Evolutionary conservation across 2,329 filamentous ascomycete genomes (phyloP).

Genomic region (Cytospora schulzeri): DNA sequence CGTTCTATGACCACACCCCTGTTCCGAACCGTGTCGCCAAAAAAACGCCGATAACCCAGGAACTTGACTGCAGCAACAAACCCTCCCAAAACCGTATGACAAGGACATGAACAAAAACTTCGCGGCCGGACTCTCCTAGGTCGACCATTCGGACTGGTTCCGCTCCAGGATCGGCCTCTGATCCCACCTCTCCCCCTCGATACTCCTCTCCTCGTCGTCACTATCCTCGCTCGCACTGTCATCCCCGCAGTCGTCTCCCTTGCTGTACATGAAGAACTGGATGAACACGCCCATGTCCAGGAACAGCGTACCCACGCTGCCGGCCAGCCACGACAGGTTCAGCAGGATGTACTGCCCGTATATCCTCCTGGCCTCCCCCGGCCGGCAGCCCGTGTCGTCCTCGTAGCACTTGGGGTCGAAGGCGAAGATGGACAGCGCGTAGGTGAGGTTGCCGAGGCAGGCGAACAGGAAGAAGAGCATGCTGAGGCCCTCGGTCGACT

Average conservation of each 20-base stretch:
- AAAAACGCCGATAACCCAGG: constrained; percentile 1
- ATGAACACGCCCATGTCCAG: constrained; percentile 85
- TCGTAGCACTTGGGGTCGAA: constrained; percentile 73
- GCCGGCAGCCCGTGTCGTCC: constrained; percentile 52
- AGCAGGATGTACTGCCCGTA: constrained; percentile 86
- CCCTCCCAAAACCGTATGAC: not conserved
- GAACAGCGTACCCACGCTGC: constrained; percentile 83
- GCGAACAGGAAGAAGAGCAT: constrained; percentile 97
- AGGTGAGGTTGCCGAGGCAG: constrained; percentile 91
- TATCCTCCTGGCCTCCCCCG: constrained; percentile 65
- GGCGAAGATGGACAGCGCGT: constrained; percentile 87
- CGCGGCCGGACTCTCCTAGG: constrained; percentile 6
- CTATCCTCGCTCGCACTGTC: constrained; percentile 34
- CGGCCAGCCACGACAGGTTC: constrained; percentile 87
- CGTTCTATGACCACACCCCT: not conserved
- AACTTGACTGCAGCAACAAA: not conserved
- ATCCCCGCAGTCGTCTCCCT: constrained; percentile 40
- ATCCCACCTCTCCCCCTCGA: constrained; percentile 42
- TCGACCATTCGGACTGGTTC: constrained; percentile 33
- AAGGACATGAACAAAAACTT: too few relatives aligned
- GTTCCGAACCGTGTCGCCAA: not conserved
- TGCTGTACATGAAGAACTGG: constrained; percentile 86
- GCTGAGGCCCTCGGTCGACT: constrained; percentile 89
- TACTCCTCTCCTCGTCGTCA: constrained; percentile 36
- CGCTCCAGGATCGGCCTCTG: constrained; percentile 43